These are phyloP conservation scores for Russula ochroleuca DNA, from an alignment of 768 basidiomycete genomes.

Conservation along the genomic window DNA sequence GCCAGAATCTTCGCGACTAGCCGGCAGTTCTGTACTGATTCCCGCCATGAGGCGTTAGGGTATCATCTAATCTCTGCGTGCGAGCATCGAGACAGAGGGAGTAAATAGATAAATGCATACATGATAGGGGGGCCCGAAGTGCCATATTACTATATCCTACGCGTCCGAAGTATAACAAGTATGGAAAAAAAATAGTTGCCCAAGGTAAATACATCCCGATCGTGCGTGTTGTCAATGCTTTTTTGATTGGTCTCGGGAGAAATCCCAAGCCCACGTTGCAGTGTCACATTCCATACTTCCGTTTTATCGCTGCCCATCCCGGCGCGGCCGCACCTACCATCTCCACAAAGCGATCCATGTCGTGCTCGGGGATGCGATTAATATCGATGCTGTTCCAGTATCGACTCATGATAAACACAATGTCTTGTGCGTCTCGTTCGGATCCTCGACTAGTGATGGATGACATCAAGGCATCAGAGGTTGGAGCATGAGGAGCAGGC, in stretches of 20 bases:
- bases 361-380: conserved; percentile 80
- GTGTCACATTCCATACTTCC: conserved; percentile 61
- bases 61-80: conserved; percentile 10
- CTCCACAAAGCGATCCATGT: conserved; percentile 74
- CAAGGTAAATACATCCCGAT: conserved; percentile 17
- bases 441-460: conserved; percentile 50
- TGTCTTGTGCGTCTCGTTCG: conserved; percentile 75
- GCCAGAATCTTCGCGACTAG: conserved; percentile 12
- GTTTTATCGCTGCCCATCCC: conserved; percentile 70
- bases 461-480: conserved; percentile 12
- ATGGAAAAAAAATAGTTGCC: conserved; percentile 6
- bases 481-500: conserved; percentile 13
- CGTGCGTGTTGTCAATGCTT: conserved; percentile 11
- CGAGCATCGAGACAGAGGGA: not conserved
- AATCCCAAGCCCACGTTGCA: conserved; percentile 17
- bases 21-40: conserved; percentile 7
- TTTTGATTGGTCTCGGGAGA: conserved; percentile 15
- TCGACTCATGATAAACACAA: conserved; percentile 61
- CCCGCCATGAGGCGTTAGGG: conserved; percentile 14
- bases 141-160: conserved; percentile 18
- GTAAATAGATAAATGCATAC: conserved; percentile 12
- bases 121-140: conserved; percentile 3
- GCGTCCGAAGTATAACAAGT: conserved; percentile 13
- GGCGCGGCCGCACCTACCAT: conserved; percentile 56
- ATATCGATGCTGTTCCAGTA: conserved; percentile 83